These are phyloP conservation scores for Limnanthes douglasii DNA, from an alignment of 345 rosid genomes.

Conservation along the genomic window DNA sequence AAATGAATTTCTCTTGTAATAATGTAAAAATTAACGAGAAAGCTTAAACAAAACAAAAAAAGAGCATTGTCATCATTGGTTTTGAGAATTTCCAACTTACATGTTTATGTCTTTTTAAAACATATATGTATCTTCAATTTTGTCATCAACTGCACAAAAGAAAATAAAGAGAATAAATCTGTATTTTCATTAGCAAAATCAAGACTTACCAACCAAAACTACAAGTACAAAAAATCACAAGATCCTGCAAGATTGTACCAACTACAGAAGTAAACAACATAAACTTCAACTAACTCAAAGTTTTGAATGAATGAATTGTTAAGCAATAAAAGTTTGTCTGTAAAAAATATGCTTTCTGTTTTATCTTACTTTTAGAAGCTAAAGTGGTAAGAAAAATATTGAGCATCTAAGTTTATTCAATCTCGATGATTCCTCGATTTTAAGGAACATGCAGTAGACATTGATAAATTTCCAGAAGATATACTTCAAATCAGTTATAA, in stretches of 20 bases:
- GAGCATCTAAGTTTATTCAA: constrained; percentile 68
- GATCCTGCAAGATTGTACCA: too few relatives aligned
- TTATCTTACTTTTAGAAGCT: constrained; percentile 46
- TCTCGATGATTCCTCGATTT: constrained; percentile 53
- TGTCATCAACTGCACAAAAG: constrained; percentile 20
- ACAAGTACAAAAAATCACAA: too few relatives aligned
- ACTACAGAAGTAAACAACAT: constrained; percentile 2
- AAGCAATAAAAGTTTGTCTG: too few relatives aligned
- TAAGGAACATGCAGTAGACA: constrained; percentile 21
- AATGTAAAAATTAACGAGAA: constrained; percentile 11
- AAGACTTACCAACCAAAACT: too few relatives aligned
- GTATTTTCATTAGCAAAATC: too few relatives aligned
- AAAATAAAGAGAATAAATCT: constrained; percentile 1
- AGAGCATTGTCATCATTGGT: neutral
- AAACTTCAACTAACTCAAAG: too few relatives aligned
- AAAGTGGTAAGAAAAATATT: constrained; percentile 62
- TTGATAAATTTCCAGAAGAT: too few relatives aligned
- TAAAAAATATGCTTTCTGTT: too few relatives aligned
- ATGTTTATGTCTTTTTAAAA: constrained; percentile 15
- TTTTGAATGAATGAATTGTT: too few relatives aligned
- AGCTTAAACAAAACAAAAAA: neutral
- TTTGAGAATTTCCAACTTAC: constrained; percentile 22
- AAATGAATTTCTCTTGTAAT: constrained; percentile 12
- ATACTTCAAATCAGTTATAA: too few relatives aligned
- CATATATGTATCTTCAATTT: constrained; percentile 10